Evolutionary conservation across 2,329 filamentous ascomycete species (phyloP).

Genomic region (Cercospora sp.): DNA sequence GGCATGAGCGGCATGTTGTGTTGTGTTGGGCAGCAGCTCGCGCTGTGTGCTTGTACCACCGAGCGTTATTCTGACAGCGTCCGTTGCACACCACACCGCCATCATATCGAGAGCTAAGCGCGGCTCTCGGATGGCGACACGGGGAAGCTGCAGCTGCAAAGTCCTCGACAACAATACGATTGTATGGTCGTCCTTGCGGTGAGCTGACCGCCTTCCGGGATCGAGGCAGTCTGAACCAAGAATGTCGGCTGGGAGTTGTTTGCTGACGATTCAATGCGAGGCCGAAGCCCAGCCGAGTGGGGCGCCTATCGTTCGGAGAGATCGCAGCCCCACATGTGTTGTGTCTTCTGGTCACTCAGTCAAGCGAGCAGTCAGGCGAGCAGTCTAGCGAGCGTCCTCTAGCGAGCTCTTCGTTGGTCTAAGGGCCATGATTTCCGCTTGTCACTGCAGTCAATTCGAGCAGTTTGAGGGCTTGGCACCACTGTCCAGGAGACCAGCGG

Average conservation of each 20-base stretch:
- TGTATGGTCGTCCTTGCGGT: conserved; percentile 24
- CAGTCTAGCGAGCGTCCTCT: neutral
- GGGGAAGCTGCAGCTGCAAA: conserved; percentile 25
- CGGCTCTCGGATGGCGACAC: conserved; percentile 4
- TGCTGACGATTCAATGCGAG: conserved; percentile 17
- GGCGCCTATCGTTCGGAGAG: conserved; percentile 19
- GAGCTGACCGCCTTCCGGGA: conserved; percentile 28
- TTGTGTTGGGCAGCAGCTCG: conserved; percentile 28
- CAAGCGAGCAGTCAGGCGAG: neutral
- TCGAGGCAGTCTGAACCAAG: neutral
- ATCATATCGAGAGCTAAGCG: conserved; percentile 13
- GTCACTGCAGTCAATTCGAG: neutral
- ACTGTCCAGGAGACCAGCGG: conserved; percentile 4
- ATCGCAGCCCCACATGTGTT: conserved; percentile 9
- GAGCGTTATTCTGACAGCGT: conserved; percentile 28
- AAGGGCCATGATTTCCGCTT: neutral
- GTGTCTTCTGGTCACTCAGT: neutral
- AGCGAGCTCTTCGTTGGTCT: neutral
- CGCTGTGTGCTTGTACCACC: conserved; percentile 25
- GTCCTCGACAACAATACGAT: conserved; percentile 19
- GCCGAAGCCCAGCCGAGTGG: conserved; percentile 20
- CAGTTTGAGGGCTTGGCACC: neutral
- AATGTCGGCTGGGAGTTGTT: conserved; percentile 2
- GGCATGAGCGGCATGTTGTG: conserved; percentile 17
- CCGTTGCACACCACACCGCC: conserved; percentile 26